A percentile compares a stretch with the other conserved stretches of the same genome.
Evolutionary conservation across 495 filamentous ascomycete species (phyloP).

Genomic region (Penicillium mononematosum): DNA sequence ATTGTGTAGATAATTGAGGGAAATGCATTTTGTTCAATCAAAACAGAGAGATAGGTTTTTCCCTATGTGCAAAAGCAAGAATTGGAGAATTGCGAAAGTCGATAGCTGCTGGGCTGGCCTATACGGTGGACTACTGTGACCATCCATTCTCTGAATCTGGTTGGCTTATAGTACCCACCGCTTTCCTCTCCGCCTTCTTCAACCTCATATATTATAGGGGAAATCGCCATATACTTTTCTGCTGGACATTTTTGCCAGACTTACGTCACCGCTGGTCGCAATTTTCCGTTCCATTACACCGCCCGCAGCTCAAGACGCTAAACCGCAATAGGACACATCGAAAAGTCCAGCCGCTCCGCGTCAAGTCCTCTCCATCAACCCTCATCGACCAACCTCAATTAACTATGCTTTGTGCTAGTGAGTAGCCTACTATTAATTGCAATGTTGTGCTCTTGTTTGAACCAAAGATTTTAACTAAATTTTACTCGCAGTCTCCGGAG

Average conservation of each 20-base stretch:
- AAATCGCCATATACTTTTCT: not conserved
- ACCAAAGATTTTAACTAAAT: constrained; percentile 21
- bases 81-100: not conserved
- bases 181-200: not conserved
- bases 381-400: constrained; percentile 31
- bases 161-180: not conserved
- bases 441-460: not conserved
- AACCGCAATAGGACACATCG: constrained; percentile 38
- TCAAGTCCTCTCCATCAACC: constrained; percentile 28
- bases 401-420: constrained; percentile 74
- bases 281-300: not conserved
- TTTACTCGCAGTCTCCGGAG: constrained; percentile 76
- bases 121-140: not conserved
- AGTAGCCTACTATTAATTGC: constrained; percentile 27
- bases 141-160: not conserved
- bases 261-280: not conserved
- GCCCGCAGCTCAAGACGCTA: constrained; percentile 35
- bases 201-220: too few relatives aligned
- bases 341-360: constrained; percentile 46
- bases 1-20: not conserved
- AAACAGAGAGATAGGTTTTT: not conserved
- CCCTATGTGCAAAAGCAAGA: not conserved
- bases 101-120: not conserved
- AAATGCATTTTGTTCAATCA: not conserved
- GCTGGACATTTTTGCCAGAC: not conserved